Base-by-base conservation (phyloP, 495 filamentous ascomycete species). In the Tuber aestivum region DNA sequence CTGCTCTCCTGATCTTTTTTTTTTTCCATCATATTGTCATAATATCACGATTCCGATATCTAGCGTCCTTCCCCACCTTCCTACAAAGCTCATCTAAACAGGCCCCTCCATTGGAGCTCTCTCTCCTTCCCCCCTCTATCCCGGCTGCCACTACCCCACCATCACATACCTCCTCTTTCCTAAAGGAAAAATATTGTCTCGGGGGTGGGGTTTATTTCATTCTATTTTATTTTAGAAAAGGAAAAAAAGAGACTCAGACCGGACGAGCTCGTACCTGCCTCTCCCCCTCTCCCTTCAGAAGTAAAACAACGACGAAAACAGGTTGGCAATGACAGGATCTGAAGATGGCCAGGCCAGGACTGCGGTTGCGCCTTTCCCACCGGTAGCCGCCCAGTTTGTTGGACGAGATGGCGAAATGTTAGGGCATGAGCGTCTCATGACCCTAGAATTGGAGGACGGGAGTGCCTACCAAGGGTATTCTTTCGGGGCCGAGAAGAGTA, bases 401-500 rank as follows among this genome's bases (percentile, higher is more conserved):
- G 81, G 83, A 74, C 77, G 83, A 40, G 83, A 80, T 69, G 80
- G 78, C 18, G 73, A 75, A 61, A 70, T 78, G 20, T 37, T 61
- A 68, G 83, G 87, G 32, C 86, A 86, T 74, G 89, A 90, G 76
- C 86, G 86, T 38, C 84, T 91, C 77, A 89, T 94, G 85, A 89
- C 89, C 80, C 90, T 99, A 74, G 95, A 99, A 85, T 89, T 99
- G 74, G 88, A 96, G 83, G 94, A 97, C 88, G 94, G 93, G 82
- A 89, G 89, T 42, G 89, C 91, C 80, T 97, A 94, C 87, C 92
- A 94, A 80, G 95, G 95, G 73, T 92, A 93, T 86, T 97, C 94
- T 87, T 99, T 97, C 83, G 95, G 95, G 83, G 93, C 94, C 40
- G 87, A 93, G 82, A 95, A 93, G 87, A 96, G 91, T 83, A 89